Evolutionary conservation across 2,329 filamentous ascomycete genomes (phyloP).

Genomic region (Pseudocercospora pini-densiflorae): DNA sequence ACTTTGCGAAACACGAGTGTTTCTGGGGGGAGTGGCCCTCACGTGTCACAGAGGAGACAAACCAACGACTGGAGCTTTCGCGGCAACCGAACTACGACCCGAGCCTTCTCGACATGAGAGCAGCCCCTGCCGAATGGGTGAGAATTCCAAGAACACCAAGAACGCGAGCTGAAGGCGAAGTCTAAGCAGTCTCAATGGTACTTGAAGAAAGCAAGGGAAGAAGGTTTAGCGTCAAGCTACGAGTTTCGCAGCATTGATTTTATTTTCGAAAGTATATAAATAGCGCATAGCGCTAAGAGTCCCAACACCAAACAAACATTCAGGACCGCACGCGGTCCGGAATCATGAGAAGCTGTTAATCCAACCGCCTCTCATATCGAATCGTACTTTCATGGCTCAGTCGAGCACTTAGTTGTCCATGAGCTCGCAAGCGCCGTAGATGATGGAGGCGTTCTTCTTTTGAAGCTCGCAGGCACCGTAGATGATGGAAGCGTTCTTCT

Average conservation of each 20-base stretch:
- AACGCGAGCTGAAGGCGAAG: background rate
- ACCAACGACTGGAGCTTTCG: slow-evolving; percentile 5
- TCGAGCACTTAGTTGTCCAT: background rate
- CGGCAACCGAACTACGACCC: background rate
- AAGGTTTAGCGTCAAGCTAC: background rate
- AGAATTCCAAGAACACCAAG: background rate
- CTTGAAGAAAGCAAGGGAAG: background rate
- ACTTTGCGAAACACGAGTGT: background rate
- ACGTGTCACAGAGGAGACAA: slow-evolving; percentile 6
- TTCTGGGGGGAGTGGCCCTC: slow-evolving; percentile 3
- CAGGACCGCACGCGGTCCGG: background rate
- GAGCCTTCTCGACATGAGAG: background rate
- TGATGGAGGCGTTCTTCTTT: background rate
- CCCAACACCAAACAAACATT: background rate
- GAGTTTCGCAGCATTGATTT: background rate
- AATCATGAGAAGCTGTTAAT: background rate
- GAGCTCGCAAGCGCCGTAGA: background rate
- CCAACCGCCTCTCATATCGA: background rate
- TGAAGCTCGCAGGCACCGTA: background rate
- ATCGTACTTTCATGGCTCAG: background rate
- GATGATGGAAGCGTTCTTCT: background rate
- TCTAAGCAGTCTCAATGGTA: background rate
- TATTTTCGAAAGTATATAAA: background rate
- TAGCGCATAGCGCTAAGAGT: background rate
- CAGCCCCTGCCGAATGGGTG: background rate